Percentiles rank a stretch among this genome's conserved stretches.
These are phyloP conservation scores for Saccharata proteae DNA, from an alignment of 2,329 filamentous ascomycete genomes.

Conservation along the genomic window DNA sequence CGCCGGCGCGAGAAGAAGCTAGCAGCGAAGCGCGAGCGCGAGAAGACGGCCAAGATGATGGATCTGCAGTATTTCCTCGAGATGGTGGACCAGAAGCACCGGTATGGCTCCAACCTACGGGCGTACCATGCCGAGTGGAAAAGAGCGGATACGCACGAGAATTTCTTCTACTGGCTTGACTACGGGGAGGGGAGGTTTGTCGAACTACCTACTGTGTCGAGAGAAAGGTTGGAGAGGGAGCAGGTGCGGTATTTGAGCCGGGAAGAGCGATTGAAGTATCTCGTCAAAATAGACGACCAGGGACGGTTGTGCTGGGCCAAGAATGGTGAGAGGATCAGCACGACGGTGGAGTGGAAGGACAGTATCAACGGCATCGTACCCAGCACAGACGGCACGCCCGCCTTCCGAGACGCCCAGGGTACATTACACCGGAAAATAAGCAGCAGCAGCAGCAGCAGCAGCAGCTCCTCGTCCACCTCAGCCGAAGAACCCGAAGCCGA, in stretches of 20 bases:
- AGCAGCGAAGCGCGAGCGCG: conserved; percentile 44
- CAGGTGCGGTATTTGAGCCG: conserved; percentile 72
- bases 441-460: background rate
- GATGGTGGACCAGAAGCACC: conserved; percentile 78
- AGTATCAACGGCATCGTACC: conserved; percentile 53
- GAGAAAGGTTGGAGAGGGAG: conserved; percentile 63
- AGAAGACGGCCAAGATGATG: conserved; percentile 64
- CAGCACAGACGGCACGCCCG: conserved; percentile 28
- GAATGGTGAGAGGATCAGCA: conserved; percentile 66
- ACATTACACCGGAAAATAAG: conserved; percentile 10
- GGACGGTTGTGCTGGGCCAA: conserved; percentile 81
- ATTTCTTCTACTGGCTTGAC: conserved; percentile 93
- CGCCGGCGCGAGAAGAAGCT: conserved; percentile 24
- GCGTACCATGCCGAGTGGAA: conserved; percentile 82
- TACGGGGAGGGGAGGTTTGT: conserved; percentile 61
- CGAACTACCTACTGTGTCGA: conserved; percentile 59
- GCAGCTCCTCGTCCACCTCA: conserved; percentile 12
- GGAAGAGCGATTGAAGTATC: conserved; percentile 70
- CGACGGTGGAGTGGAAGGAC: conserved; percentile 63
- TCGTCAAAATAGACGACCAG: conserved; percentile 61
- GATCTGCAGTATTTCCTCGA: conserved; percentile 75
- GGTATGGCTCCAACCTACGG: conserved; percentile 72
- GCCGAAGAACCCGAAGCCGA: conserved; percentile 49
- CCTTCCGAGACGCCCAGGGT: conserved; percentile 22
- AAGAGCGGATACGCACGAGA: conserved; percentile 61